Base-by-base conservation (phyloP, 257 asterid species). In the Penstemon barbatus region DNA sequence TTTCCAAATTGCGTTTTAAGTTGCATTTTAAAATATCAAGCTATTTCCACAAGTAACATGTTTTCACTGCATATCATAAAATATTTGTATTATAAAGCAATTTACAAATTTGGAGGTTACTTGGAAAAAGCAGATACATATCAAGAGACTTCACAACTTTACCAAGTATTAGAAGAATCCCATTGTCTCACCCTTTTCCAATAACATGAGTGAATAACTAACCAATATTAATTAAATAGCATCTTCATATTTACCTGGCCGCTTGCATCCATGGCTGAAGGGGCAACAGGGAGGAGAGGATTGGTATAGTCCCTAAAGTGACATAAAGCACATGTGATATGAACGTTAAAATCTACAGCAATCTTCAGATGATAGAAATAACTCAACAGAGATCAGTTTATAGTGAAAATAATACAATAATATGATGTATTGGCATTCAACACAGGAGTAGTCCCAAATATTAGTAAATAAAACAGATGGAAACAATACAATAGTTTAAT, bases 261-360 rank as follows among this genome's bases (percentile, higher is more conserved):
- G 68, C 88, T 87, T 69, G 97, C 85, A 77, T 90, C 98, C 56
- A 90, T 90, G 45, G 98, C 98, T 19, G 98, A 92, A 57, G 95
- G 94, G 43, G 98, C 96, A 71, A 90, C 95, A 59, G 95, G 98
- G 56, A 92, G 96, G 74, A 67, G 49, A 70, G 95, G 97, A 80
- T 90, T 92, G 70, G 97, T 92, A 57, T 92, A 92, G 85, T 92
- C 98, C 96, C 98, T 92, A 73, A 42, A 83, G 67, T 45, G 56
- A 66, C 57, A 74, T 11, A 78, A 37, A 50, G 60, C 67, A 65
- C 1, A 62, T 46, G 5, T 57, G 51, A 57, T 63, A 57, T 9
- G 11, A 68, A 62, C 18, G 12, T 60, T 18, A 40, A n/a, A 62
- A 44, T 61, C 53, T 33, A 63, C 48, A 41, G 8, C 36, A n/a